Percentiles rank a stretch among this genome's conserved stretches.
phyloP scores from a whole-genome alignment of 2,329 filamentous ascomycete species.

The Stachybotrys chlorohalonatus region DNA sequence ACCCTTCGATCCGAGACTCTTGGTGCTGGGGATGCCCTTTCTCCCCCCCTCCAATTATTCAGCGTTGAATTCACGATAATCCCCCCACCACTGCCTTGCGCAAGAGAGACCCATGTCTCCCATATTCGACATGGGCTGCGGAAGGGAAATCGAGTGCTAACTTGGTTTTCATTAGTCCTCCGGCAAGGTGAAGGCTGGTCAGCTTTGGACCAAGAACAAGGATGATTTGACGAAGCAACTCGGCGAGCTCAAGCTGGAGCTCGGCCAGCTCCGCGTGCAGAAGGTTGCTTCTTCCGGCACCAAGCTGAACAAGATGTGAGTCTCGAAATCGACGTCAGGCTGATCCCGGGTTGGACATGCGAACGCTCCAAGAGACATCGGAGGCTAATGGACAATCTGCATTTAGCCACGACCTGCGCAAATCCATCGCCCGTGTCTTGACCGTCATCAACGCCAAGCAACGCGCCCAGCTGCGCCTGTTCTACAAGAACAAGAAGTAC shows the following conservation, averaged over 20 bases:
- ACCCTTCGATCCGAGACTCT: not conserved
- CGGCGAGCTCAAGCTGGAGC: conserved; percentile 90
- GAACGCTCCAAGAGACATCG: not conserved
- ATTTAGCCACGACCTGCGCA: conserved; percentile 90
- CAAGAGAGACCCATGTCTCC: no score
- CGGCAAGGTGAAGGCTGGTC: conserved; percentile 81
- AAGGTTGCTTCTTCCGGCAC: conserved; percentile 93
- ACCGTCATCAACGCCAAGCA: conserved; percentile 99
- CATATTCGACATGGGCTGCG: no score
- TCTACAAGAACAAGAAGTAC: conserved; percentile 99
- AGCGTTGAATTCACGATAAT: no score
- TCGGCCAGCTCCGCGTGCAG: conserved; percentile 93
- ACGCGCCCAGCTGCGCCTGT: conserved; percentile 91
- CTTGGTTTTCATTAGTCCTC: conserved; percentile 28
- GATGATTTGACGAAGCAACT: conserved; percentile 95
- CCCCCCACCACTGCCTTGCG: no score
- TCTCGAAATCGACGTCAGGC: not conserved
- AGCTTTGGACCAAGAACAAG: conserved; percentile 99
- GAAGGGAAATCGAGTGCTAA: conserved; percentile 13
- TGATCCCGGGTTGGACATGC: not conserved
- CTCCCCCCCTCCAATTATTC: not conserved
- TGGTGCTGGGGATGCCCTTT: not conserved
- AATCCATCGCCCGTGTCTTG: conserved; percentile 97
- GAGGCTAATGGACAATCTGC: conserved; percentile 11
- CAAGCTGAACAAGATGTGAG: conserved; percentile 98